Conservation (phyloP, 768 basidiomycete species). For the Serendipita sp. region DNA sequence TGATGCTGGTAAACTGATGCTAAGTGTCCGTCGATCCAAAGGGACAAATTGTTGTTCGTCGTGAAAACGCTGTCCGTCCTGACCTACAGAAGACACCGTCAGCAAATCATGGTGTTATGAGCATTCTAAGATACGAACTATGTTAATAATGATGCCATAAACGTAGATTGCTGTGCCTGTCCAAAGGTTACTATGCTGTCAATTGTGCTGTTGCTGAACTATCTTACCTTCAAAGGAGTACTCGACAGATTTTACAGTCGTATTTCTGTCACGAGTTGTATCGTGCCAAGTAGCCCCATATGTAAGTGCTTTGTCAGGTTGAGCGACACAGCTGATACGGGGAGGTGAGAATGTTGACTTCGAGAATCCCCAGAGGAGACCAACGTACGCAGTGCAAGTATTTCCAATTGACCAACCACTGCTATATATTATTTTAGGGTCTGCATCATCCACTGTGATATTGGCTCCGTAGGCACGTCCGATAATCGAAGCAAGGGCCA, state of each 20-base stretch:
- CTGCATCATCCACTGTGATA: neutral
- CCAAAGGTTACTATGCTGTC: no score
- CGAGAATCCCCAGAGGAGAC: neutral
- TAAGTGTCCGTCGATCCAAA: no score
- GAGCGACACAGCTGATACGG: neutral
- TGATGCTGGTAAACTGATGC: no score
- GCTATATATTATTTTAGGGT: neutral
- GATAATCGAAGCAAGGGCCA: no score
- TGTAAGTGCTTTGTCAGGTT: neutral
- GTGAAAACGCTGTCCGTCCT: no score
- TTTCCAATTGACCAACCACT: neutral
- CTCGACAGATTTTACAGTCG: neutral
- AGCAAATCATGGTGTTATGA: no score
- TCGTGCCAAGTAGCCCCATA: neutral
- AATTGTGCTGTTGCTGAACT: no score
- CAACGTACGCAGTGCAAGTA: neutral
- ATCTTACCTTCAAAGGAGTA: neutral
- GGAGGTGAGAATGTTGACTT: neutral
- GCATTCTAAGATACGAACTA: no score
- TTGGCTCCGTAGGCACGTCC: neutral
- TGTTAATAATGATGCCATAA: no score
- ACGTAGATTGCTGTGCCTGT: no score
- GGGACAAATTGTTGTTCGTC: no score
- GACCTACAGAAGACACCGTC: no score
- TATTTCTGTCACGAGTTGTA: neutral